Conservation (phyloP, 1,284 basidiomycete genomes). For the Coriolopsis trogii region DNA sequence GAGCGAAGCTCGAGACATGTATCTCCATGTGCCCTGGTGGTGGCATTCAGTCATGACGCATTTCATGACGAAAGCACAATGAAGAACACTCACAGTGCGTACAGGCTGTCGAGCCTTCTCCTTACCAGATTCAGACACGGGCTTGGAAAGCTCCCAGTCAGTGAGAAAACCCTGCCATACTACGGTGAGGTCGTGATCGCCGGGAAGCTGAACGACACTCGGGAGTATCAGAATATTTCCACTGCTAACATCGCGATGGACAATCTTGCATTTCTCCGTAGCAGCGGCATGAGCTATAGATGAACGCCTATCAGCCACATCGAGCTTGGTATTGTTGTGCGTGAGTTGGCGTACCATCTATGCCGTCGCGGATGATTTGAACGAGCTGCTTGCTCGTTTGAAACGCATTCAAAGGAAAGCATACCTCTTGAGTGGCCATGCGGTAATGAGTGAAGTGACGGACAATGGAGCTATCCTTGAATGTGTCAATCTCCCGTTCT, state of each 20-base stretch:
- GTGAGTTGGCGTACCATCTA: too few species aligned
- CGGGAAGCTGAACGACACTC: neutral
- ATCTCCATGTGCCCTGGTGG: conserved; percentile 18
- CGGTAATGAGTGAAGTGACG: too few species aligned
- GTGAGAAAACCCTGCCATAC: conserved; percentile 1
- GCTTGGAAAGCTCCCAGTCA: conserved; percentile 11
- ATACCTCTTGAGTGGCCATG: too few species aligned
- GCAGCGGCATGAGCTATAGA: conserved; percentile 3
- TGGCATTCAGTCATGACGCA: neutral
- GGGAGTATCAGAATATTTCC: conserved; percentile 12
- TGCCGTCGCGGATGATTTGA: too few species aligned
- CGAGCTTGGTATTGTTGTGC: too few species aligned
- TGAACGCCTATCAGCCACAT: neutral
- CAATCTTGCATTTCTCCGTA: neutral
- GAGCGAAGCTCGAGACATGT: conserved; percentile 1
- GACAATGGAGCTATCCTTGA: too few species aligned
- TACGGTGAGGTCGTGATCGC: neutral
- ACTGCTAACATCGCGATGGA: conserved; percentile 12
- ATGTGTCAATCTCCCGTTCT: too few species aligned
- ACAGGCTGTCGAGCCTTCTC: neutral
- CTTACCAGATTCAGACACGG: neutral
- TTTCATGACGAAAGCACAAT: neutral
- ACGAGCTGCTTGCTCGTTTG: neutral
- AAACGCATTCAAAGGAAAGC: neutral
- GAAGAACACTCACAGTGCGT: neutral